Evolutionary conservation across 2,329 filamentous ascomycete species (phyloP).

Genomic region (Colletotrichum chlorophyti): DNA sequence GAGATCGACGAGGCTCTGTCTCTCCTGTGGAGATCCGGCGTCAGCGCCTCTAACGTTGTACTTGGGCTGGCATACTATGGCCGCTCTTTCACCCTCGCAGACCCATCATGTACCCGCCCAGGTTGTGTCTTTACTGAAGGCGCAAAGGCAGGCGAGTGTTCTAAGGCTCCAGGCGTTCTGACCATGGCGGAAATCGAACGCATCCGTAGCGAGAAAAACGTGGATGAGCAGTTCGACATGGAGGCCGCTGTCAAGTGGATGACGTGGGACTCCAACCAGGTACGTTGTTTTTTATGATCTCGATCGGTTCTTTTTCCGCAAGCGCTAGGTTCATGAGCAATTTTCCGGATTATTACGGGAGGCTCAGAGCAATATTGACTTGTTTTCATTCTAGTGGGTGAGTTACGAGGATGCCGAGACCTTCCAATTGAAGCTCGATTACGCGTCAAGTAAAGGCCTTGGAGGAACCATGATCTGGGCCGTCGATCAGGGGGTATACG

Average conservation of each 20-base stretch:
- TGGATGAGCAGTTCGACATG: neutral
- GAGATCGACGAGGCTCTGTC: conserved; percentile 37
- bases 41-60: conserved; percentile 35
- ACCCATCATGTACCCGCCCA: neutral
- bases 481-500: neutral
- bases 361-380: neutral
- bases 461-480: neutral
- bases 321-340: too few species aligned
- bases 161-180: neutral
- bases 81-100: neutral
- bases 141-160: neutral
- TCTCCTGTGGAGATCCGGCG: conserved; percentile 33
- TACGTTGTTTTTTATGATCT: neutral
- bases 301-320: too few species aligned
- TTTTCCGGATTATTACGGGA: too few species aligned
- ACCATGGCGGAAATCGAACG: neutral
- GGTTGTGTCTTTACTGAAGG: neutral
- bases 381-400: neutral
- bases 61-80: conserved; percentile 36
- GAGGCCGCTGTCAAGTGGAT: neutral
- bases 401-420: neutral
- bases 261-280: neutral
- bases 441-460: neutral
- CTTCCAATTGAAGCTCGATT: neutral
- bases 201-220: neutral